A percentile compares a stretch with the other conserved stretches of the same genome.
Evolutionary conservation across 345 rosid genomes (phyloP).

Genomic region (Combretum micranthum): DNA sequence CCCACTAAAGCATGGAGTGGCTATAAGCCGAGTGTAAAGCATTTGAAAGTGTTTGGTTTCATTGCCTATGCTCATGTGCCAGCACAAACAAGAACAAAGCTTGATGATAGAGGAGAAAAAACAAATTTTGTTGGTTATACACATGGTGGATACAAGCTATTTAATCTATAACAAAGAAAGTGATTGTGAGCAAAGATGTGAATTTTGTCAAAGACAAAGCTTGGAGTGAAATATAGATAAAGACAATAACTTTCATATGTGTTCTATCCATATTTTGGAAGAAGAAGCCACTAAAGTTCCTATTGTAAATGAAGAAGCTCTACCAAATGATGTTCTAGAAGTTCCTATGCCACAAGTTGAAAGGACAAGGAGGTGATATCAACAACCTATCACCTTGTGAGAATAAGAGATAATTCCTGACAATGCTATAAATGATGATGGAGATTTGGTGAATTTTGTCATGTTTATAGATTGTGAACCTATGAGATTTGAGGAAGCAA

Average conservation of each 20-base stretch:
- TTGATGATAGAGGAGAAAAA: not conserved
- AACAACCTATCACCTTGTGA: no score
- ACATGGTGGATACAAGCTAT: not conserved
- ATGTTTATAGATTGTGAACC: not conserved
- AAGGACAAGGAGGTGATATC: no score
- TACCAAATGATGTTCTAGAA: no score
- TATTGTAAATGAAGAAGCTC: no score
- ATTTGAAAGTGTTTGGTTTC: conserved; percentile 1
- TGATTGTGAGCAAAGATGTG: not conserved
- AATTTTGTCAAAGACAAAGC: no score
- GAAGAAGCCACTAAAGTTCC: no score
- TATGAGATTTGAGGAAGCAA: not conserved
- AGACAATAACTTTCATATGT: not conserved
- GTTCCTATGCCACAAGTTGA: no score
- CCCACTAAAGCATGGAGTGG: no score
- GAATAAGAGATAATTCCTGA: not conserved
- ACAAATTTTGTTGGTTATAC: not conserved
- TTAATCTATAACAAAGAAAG: not conserved
- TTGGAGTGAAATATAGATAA: not conserved
- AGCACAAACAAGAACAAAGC: no score
- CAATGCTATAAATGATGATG: not conserved
- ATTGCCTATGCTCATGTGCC: not conserved
- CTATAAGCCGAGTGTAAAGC: not conserved
- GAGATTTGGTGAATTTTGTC: not conserved
- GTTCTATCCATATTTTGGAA: not conserved